phyloP scores from a whole-genome alignment of 495 filamentous ascomycete genomes.

The Bathelium albidoporum region DNA sequence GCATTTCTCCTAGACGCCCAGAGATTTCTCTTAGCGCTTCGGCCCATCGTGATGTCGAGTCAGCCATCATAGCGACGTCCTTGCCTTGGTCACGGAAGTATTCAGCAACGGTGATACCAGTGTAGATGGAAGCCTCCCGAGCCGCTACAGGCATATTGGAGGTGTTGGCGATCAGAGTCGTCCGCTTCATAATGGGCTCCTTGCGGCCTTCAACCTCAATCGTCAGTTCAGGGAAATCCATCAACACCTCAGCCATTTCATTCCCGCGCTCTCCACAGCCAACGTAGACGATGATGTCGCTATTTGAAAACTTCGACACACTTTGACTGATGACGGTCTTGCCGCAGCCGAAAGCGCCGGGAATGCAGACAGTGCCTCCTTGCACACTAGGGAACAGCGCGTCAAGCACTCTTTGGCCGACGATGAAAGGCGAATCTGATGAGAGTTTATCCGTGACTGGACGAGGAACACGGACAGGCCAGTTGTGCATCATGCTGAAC shows the following conservation, averaged over 20 bases:
- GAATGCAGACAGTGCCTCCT: constrained; percentile 95
- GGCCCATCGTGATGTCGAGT: constrained; percentile 96
- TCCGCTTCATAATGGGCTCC: constrained; percentile 99
- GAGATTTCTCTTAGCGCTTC: constrained; percentile 98
- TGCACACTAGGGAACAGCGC: constrained; percentile 96
- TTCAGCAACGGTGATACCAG: constrained; percentile 93
- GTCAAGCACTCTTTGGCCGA: constrained; percentile 93
- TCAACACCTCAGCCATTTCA: constrained; percentile 99
- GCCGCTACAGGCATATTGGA: constrained; percentile 99
- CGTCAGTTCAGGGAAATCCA: constrained; percentile 95
- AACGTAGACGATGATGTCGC: constrained; percentile 97
- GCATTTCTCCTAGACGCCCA: constrained; percentile 98
- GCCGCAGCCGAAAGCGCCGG: constrained; percentile 95
- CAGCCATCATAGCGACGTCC: constrained; percentile 98
- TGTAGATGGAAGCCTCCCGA: constrained; percentile 98
- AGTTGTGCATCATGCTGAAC: constrained; percentile 95
- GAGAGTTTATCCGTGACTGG: constrained; percentile 83
- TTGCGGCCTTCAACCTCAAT: constrained; percentile 84
- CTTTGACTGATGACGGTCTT: constrained; percentile 99
- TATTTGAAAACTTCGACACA: constrained; percentile 99
- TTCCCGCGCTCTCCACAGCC: constrained; percentile 97
- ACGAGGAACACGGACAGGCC: constrained; percentile 95
- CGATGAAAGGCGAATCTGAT: constrained; percentile 79
- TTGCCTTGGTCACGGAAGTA: constrained; percentile 99
- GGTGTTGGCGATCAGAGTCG: constrained; percentile 94